Base-by-base conservation (phyloP, 1,284 basidiomycete genomes). In the Cutaneotrichosporon sp. region DNA sequence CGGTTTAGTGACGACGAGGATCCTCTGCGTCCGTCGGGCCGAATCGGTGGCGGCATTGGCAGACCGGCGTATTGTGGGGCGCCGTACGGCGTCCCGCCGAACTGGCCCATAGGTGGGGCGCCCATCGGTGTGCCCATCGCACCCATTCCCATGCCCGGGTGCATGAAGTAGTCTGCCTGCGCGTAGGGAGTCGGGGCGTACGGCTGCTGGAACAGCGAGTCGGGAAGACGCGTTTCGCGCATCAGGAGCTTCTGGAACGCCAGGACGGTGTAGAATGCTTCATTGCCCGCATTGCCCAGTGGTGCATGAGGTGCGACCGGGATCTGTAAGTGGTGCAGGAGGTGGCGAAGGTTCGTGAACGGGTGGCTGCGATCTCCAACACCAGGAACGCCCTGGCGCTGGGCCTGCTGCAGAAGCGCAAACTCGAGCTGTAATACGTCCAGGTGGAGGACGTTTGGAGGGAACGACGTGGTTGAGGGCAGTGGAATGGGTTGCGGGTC, bases 401-500 rank as follows among this genome's bases (percentile, higher is more conserved):
- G 71, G 7, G 70, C 68, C 47, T 67, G 61, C 10, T 64, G 66
- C 9, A 69, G 60, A 27, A 71, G 55, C n/a, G 65, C 63, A 49
- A 60, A 66, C 50, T 72, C 70, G 27, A 71, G 62, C 11, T 66
- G 64, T 16, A 71, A 57, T 1, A 84, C 81, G 65, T 90, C 88
- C 52, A 91, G 72, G 29, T 83, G 71, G 45, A 89, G 78, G 43
- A 87, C 74, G 68, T 90, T 90, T 62, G 80, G 79, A 1, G 88
- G 87, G 20, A 90, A 69, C 65, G 83, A 60, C 14, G 70, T 65
- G 20, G 63, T 55, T 10, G 54, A 37, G 5, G 62, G 64, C 26
- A 66, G 42, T 12, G 60, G 63, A 41, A 61, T 63, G n/a, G 66
- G 63, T 25, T 59, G 24, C 14, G 54, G 61, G n/a, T 68, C 63